Percentiles rank a stretch among this genome's conserved stretches.
phyloP scores from a whole-genome alignment of 2,329 filamentous ascomycete species.

The Ophiosphaerella herpotricha region DNA sequence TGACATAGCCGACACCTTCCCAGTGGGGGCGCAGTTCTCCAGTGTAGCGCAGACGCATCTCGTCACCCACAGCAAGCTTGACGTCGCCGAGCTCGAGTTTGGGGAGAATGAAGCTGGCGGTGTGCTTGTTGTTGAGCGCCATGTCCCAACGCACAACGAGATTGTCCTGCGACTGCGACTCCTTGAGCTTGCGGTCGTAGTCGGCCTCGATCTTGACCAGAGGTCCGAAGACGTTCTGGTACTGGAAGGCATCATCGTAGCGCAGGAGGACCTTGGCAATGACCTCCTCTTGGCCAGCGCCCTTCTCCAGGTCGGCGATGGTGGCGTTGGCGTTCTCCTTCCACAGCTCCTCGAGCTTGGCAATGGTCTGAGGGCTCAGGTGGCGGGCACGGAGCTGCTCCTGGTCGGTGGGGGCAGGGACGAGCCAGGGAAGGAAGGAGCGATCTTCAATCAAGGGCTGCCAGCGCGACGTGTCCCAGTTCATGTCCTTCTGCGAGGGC shows the following conservation, averaged over 20 bases:
- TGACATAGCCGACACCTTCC: constrained; percentile 98
- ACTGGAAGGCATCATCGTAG: constrained; percentile 97
- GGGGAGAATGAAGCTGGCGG: constrained; percentile 92
- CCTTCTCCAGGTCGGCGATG: constrained; percentile 88
- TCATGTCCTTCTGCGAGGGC: constrained; percentile 98
- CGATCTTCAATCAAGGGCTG: constrained; percentile 96
- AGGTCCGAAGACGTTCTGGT: constrained; percentile 97
- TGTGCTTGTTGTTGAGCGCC: constrained; percentile 95
- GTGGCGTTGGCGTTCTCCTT: constrained; percentile 92
- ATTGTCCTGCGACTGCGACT: constrained; percentile 96
- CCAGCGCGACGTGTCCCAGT: constrained; percentile 98
- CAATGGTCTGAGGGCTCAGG: constrained; percentile 90
- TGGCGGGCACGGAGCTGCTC: constrained; percentile 96
- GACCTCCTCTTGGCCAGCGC: constrained; percentile 89
- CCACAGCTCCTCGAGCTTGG: constrained; percentile 97
- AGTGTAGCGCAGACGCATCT: constrained; percentile 97
- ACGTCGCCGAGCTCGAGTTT: constrained; percentile 98
- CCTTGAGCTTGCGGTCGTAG: constrained; percentile 98
- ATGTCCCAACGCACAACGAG: constrained; percentile 92
- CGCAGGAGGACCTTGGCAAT: constrained; percentile 88
- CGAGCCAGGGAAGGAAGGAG: constrained; percentile 92
- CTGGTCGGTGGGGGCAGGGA: constrained; percentile 84
- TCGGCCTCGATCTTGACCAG: constrained; percentile 99
- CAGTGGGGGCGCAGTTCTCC: constrained; percentile 89
- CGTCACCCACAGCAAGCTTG: constrained; percentile 95